Percentiles rank a stretch among this genome's conserved stretches.
phyloP scores from a whole-genome alignment of 352 stramenopile species.

The Pythium monospermum region DNA sequence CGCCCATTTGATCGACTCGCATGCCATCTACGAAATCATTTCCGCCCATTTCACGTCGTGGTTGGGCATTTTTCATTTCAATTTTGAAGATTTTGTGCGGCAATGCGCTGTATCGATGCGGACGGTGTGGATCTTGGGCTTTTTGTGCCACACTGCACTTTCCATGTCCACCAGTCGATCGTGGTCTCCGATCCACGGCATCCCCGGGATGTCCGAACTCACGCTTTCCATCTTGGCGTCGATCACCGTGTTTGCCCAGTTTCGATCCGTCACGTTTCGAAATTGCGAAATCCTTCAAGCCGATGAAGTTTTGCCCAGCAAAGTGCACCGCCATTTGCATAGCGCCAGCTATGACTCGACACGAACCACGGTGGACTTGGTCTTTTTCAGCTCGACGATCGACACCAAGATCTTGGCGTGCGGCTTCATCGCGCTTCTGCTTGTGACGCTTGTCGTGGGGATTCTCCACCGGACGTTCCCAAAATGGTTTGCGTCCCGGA shows the following conservation, averaged over 20 bases:
- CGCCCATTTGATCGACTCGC: constrained; percentile 36
- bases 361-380: neutral
- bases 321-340: neutral
- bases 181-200: constrained; percentile 12
- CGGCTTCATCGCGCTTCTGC: neutral
- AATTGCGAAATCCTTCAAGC: neutral
- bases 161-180: neutral
- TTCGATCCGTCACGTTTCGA: constrained; percentile 9
- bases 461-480: neutral
- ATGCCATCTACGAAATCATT: constrained; percentile 27
- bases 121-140: constrained; percentile 30
- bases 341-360: neutral
- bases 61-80: constrained; percentile 22
- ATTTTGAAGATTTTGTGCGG: constrained; percentile 18
- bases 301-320: neutral
- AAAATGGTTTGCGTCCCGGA: neutral
- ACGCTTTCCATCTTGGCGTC: constrained; percentile 23
- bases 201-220: constrained; percentile 26
- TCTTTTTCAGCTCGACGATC: neutral
- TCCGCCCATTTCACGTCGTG: constrained; percentile 25
- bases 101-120: constrained; percentile 33
- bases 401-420: neutral
- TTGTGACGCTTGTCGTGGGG: neutral
- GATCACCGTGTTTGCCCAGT: constrained; percentile 24
- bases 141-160: constrained; percentile 19